Percentiles rank a stretch among this genome's conserved stretches.
Conservation (phyloP, 352 stramenopile species). For the Peronospora belbahrii region DNA sequence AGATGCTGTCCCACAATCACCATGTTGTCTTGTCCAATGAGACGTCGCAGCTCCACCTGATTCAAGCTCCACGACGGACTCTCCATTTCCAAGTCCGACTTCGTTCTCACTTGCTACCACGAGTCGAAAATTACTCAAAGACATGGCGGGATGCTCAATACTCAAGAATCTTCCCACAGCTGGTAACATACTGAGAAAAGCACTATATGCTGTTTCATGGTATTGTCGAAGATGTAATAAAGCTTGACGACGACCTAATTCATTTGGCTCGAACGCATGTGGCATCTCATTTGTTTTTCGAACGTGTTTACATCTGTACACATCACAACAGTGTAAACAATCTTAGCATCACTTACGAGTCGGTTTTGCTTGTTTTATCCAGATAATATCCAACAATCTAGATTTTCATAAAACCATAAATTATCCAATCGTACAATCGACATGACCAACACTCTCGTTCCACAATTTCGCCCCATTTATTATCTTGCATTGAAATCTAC, state of each 20-base stretch:
- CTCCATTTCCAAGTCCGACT: no score
- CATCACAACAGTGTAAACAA: background rate
- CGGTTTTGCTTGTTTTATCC: no score
- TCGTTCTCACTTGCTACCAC: no score
- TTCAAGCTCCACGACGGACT: no score
- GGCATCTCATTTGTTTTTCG: slow-evolving; percentile 42
- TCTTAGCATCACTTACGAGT: no score
- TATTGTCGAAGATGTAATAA: slow-evolving; percentile 54
- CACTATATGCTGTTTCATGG: slow-evolving; percentile 48
- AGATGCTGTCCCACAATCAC: background rate
- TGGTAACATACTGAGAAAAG: slow-evolving; percentile 41
- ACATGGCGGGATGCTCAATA: no score
- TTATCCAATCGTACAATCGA: slow-evolving; percentile 28
- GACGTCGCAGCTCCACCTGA: no score
- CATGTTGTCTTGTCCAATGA: background rate
- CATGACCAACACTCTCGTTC: slow-evolving; percentile 72
- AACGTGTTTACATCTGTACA: slow-evolving; percentile 38
- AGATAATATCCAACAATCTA: no score
- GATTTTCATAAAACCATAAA: slow-evolving; percentile 2
- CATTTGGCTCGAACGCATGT: slow-evolving; percentile 53
- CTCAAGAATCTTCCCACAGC: slow-evolving; percentile 10
- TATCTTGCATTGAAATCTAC: slow-evolving; percentile 81
- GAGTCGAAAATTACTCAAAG: no score
- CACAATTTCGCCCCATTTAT: slow-evolving; percentile 76
- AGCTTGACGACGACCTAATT: slow-evolving; percentile 48